Percentiles rank a stretch among this genome's conserved stretches.
phyloP scores from a whole-genome alignment of 2,329 filamentous ascomycete genomes.

The Coleophoma cylindrospora region DNA sequence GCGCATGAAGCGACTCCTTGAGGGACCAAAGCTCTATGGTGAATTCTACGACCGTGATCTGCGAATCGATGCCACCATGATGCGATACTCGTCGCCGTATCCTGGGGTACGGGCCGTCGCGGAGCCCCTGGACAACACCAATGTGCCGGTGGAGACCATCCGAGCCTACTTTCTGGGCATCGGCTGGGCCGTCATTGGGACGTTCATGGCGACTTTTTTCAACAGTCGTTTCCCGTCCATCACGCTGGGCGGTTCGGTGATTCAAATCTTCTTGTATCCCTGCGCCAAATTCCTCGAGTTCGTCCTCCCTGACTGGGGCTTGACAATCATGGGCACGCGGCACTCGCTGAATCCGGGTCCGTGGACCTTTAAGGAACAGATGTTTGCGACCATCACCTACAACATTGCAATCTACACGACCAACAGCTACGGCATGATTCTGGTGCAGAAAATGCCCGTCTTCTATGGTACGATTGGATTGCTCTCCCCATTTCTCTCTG shows the following conservation, averaged over 20 bases:
- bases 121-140: constrained; percentile 29
- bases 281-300: constrained; percentile 36
- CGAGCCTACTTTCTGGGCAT: constrained; percentile 37
- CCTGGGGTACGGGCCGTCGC: constrained; percentile 36
- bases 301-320: constrained; percentile 37
- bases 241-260: constrained; percentile 11
- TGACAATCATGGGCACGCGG: constrained; percentile 31
- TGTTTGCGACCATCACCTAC: constrained; percentile 13
- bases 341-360: constrained; percentile 19
- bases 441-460: constrained; percentile 17
- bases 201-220: constrained; percentile 35
- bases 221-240: constrained; percentile 35
- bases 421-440: constrained; percentile 11
- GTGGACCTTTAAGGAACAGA: constrained; percentile 14
- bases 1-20: constrained; percentile 33
- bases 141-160: constrained; percentile 34
- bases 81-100: constrained; percentile 34
- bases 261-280: constrained; percentile 38
- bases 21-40: constrained; percentile 34
- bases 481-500: too few species aligned
- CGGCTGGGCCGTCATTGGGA: constrained; percentile 32
- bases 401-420: constrained; percentile 13
- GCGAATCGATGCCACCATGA: constrained; percentile 32
- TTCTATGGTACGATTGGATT: constrained; percentile 31
- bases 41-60: constrained; percentile 36